Percentiles rank a stretch among this genome's conserved stretches.
phyloP scores from a whole-genome alignment of 2,329 filamentous ascomycete species.

The Talaromyces amestolkiae region DNA sequence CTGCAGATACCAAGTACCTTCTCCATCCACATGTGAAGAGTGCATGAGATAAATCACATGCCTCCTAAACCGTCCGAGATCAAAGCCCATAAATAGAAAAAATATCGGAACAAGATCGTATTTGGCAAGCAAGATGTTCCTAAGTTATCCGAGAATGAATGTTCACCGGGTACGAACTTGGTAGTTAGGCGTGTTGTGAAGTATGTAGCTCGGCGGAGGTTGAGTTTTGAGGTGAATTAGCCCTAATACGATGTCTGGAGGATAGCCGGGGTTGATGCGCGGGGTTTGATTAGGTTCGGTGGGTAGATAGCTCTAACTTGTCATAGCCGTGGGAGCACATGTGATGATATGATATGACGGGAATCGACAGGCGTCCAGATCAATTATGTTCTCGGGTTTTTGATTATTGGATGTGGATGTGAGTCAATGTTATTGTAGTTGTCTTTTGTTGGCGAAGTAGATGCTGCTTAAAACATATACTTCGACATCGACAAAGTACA shows the following conservation, averaged over 20 bases:
- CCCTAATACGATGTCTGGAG: neutral
- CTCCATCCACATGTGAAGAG: neutral
- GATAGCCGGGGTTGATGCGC: neutral
- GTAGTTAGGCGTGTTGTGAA: neutral
- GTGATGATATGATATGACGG: neutral
- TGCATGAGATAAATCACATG: neutral
- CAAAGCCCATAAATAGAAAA: neutral
- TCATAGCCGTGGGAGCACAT: neutral
- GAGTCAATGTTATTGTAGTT: no score
- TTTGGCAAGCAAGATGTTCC: neutral
- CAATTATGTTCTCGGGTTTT: neutral
- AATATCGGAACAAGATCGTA: neutral
- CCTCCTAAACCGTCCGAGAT: neutral
- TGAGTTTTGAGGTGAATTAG: neutral
- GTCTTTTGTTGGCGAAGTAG: no score
- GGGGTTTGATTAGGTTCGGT: neutral
- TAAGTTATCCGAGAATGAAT: neutral
- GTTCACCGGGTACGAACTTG: neutral
- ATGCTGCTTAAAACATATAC: no score
- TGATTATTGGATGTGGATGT: neutral
- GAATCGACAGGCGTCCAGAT: neutral
- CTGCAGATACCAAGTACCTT: neutral
- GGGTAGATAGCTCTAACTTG: neutral
- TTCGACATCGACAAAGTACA: no score
- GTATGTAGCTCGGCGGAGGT: neutral